Base-by-base conservation (phyloP, 1,139 yeast genomes). In the Keqinozyma sinolaborantium region DNA sequence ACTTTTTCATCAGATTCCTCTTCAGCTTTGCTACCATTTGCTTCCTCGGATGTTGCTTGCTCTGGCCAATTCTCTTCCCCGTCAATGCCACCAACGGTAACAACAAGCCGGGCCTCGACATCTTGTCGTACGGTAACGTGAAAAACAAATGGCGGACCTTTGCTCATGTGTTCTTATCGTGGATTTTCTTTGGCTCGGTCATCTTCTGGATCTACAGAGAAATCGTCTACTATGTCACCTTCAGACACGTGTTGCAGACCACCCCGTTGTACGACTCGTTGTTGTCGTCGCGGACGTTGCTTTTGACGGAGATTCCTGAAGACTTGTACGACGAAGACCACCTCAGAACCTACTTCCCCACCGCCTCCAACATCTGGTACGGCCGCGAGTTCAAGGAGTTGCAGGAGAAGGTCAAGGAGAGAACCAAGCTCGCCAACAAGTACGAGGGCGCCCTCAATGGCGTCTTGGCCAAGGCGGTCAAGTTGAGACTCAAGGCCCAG, bases 71-170 rank as follows among this genome's bases (percentile, higher is more conserved):
- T 36, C 64, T 92, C 37, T 68, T 92, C 40, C 94, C 98, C 0
- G 83, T 92, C 30, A 86, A 88, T 56, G 95, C 94, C 10, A 79
- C 95, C 6, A 81, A 85, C 42, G 92, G 95, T 14, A 67, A 67
- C 30, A 60, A 64, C 23, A 41, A 56, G 9, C 79, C 52, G 10
- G 88, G 83, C 32, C 73, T 83, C 34, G 80, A 81, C 45, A 62
- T 73, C 28, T 58, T 83, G 35, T 60, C 84, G 3, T 77, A 76
- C 41, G 70, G 85, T 23, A 82, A 83, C 47, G 82, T 88, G 34
- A 64, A 61, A 10, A 60, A 79, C 43, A 69, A 73, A 36, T 71
- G 74, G 55, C 66, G 85, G 52, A 77, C 68, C 42, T 81, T 75
- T 50, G 90, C 88, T 21, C 92, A 83, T 48, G 83, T 78, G 2